Percentiles rank a stretch among this genome's conserved stretches.
Conservation (phyloP, 768 basidiomycete species). For the Melanogaster broomeanus region DNA sequence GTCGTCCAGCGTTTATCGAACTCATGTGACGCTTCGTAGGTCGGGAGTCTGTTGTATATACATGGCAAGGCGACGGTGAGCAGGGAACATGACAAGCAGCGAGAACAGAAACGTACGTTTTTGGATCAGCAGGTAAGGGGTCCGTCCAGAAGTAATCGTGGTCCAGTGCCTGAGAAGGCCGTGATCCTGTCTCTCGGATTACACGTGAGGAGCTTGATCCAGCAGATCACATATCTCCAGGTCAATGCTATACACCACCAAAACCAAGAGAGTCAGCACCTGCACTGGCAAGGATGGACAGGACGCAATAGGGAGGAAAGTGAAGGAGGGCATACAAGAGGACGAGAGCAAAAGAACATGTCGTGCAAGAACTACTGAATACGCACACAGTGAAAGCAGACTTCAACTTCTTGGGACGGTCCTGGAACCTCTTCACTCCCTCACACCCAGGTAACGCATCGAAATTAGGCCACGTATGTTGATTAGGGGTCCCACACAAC, state of each 20-base stretch:
- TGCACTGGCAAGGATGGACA: background rate
- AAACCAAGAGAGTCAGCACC: background rate
- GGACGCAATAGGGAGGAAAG: background rate
- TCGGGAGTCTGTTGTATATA: conserved; percentile 52
- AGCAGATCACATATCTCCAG: conserved; percentile 78
- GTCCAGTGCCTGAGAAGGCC: conserved; percentile 81
- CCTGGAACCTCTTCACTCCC: conserved; percentile 66
- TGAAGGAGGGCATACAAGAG: background rate
- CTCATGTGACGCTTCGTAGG: conserved; percentile 83
- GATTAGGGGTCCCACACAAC: conserved; percentile 86
- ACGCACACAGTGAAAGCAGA: conserved; percentile 61
- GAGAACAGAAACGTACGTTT: conserved; percentile 50
- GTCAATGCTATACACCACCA: conserved; percentile 51
- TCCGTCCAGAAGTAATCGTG: conserved; percentile 96
- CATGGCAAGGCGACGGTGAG: background rate
- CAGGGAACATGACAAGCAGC: background rate
- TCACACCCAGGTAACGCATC: conserved; percentile 79
- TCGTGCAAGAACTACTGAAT: background rate
- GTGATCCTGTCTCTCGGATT: conserved; percentile 86
- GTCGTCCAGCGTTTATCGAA: conserved; percentile 74
- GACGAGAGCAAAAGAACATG: too few relatives aligned
- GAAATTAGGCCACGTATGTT: conserved; percentile 78
- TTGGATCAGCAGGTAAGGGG: conserved; percentile 84
- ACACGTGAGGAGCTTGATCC: conserved; percentile 77
- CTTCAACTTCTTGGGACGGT: conserved; percentile 56